Percentiles rank a stretch among this genome's conserved stretches.
These are phyloP conservation scores for Entophlyctis luteolus DNA, from an alignment of 192 early-diverging fungal genomes.

Conservation along the genomic window DNA sequence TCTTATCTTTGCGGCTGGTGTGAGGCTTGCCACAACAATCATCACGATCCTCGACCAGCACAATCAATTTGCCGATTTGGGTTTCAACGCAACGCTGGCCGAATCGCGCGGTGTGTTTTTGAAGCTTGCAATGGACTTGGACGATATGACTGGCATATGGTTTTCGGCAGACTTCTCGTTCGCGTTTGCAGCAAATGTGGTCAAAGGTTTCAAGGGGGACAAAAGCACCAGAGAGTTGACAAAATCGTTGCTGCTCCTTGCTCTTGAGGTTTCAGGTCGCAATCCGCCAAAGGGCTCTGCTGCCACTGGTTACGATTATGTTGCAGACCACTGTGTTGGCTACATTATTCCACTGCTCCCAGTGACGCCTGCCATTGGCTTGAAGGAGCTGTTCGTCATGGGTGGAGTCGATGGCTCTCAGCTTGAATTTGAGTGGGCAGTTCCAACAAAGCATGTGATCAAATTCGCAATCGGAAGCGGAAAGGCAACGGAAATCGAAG, in stretches of 20 bases:
- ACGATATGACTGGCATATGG: slow-evolving; percentile 69
- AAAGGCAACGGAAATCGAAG: background rate
- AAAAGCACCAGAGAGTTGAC: slow-evolving; percentile 68
- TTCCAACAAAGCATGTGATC: background rate
- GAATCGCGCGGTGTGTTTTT: slow-evolving; percentile 65
- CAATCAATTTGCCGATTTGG: slow-evolving; percentile 62
- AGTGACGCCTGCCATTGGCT: slow-evolving; percentile 50
- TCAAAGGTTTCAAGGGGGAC: slow-evolving; percentile 79
- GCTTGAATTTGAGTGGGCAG: slow-evolving; percentile 13
- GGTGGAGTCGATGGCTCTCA: slow-evolving; percentile 31
- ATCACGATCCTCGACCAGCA: slow-evolving; percentile 72
- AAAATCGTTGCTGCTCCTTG: slow-evolving; percentile 62
- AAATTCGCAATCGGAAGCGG: background rate
- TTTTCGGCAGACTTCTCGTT: slow-evolving; percentile 86
- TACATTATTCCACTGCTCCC: slow-evolving; percentile 80
- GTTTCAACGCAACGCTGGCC: slow-evolving; percentile 70
- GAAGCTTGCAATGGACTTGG: slow-evolving; percentile 68
- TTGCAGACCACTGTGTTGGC: slow-evolving; percentile 67
- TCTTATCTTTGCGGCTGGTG: slow-evolving; percentile 70
- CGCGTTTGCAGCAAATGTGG: slow-evolving; percentile 71
- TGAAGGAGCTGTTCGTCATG: slow-evolving; percentile 27
- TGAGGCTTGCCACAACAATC: slow-evolving; percentile 66
- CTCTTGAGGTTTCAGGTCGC: slow-evolving; percentile 54
- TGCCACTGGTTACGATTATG: slow-evolving; percentile 21
- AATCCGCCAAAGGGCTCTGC: slow-evolving; percentile 22